A percentile compares a stretch with the other conserved stretches of the same genome.
These are phyloP conservation scores for Jackrogersella multiformis DNA, from an alignment of 495 filamentous ascomycete genomes.

Conservation along the genomic window DNA sequence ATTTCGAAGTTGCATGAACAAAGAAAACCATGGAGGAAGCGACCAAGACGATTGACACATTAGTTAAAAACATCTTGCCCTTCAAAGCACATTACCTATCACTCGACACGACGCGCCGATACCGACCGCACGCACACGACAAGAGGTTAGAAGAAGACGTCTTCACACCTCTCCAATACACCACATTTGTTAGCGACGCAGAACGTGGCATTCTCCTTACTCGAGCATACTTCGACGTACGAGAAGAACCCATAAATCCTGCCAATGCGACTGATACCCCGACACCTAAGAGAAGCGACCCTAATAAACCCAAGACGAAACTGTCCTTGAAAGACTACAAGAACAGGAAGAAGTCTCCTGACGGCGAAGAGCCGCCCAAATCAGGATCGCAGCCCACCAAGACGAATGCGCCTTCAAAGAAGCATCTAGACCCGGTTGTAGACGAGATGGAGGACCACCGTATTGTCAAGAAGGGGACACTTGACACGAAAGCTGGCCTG, in stretches of 20 bases:
- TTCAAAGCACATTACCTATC: constrained; percentile 55
- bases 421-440: constrained; percentile 13
- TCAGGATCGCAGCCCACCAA: constrained; percentile 28
- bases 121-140: constrained; percentile 46
- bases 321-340: constrained; percentile 59
- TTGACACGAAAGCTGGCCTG: constrained; percentile 35
- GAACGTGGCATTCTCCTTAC: constrained; percentile 59
- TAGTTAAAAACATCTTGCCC: constrained; percentile 56
- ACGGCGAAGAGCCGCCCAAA: constrained; percentile 51
- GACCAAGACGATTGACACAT: constrained; percentile 54
- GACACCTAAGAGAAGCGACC: constrained; percentile 44
- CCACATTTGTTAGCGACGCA: constrained; percentile 55
- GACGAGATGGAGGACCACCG: constrained; percentile 46
- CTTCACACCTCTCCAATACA: constrained; percentile 54
- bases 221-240: constrained; percentile 54
- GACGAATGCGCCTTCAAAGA: constrained; percentile 36
- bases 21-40: constrained; percentile 60
- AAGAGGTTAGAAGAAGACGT: constrained; percentile 52
- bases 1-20: constrained; percentile 45
- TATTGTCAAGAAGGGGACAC: constrained; percentile 21
- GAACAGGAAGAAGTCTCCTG: constrained; percentile 52
- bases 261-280: constrained; percentile 39
- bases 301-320: constrained; percentile 55
- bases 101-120: constrained; percentile 49
- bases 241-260: constrained; percentile 47